Evolutionary conservation across 202 grass and related monocot species (phyloP).

Genomic region (Eragrostis tef): DNA sequence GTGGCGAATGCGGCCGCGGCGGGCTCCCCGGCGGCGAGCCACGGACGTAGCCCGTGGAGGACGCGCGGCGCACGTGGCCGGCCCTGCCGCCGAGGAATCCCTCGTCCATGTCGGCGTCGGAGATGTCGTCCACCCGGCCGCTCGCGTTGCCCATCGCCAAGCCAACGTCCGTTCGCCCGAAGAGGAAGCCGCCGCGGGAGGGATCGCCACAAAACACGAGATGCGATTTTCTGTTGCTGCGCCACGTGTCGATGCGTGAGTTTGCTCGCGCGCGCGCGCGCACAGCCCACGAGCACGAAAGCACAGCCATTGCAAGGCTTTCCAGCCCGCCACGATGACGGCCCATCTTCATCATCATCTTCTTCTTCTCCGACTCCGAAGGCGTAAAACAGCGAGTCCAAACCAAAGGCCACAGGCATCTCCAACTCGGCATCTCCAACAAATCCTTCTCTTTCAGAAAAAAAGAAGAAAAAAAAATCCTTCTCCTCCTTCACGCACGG

Average conservation of each 20-base stretch:
- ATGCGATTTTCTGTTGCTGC: no score
- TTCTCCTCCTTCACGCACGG: not conserved
- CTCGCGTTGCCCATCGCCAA: constrained; percentile 73
- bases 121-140: constrained; percentile 59
- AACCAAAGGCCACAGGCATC: not conserved
- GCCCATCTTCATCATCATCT: not conserved
- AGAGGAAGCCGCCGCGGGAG: not conserved
- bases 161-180: no score
- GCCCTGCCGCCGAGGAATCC: constrained; percentile 40
- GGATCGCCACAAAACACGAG: no score
- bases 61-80: constrained; percentile 24
- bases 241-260: no score
- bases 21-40: constrained; percentile 55
- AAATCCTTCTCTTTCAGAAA: not conserved
- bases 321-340: not conserved
- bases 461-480: no score
- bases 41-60: constrained; percentile 41
- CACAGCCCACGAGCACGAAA: not conserved
- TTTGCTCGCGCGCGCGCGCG: no score
- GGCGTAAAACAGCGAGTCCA: no score
- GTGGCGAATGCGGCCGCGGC: constrained; percentile 61
- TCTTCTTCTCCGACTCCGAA: no score
- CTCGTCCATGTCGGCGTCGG: constrained; percentile 64
- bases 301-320: no score
- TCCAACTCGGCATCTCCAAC: not conserved